Conservation (phyloP, 2,329 filamentous ascomycete species). For the Berkeleyomyces basicola region DNA sequence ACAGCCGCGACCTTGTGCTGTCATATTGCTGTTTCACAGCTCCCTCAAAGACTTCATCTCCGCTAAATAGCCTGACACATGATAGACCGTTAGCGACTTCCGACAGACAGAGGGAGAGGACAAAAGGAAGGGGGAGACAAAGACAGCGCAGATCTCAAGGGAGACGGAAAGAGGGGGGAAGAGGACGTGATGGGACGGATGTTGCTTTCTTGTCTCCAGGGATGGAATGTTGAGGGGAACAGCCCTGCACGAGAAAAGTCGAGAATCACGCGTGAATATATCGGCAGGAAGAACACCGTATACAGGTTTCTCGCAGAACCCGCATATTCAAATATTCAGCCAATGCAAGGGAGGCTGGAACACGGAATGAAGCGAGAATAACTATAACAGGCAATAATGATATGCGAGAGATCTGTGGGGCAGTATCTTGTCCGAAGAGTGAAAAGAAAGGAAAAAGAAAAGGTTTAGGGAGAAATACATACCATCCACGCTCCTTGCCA, state of each 20-base stretch:
- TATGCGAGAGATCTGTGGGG: not conserved
- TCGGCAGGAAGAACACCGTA: no score
- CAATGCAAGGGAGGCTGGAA: not conserved
- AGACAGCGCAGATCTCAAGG: no score
- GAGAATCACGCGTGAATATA: no score
- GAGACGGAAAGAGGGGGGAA: no score
- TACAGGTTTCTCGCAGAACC: not conserved
- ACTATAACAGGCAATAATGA: not conserved
- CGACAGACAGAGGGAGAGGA: not conserved
- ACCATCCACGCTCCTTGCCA: slow-evolving; percentile 85
- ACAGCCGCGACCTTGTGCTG: not conserved
- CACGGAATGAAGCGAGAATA: not conserved
- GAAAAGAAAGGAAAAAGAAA: not conserved
- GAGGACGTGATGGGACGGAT: no score
- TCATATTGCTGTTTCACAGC: not conserved
- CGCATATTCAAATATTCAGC: not conserved
- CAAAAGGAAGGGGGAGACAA: not conserved
- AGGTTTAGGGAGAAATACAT: slow-evolving; percentile 20
- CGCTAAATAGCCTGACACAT: slow-evolving; percentile 6
- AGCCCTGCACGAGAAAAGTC: no score
- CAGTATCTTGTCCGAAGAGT: not conserved
- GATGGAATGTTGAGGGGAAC: no score
- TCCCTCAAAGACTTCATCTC: slow-evolving; percentile 10
- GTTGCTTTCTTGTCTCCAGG: no score
- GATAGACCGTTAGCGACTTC: not conserved